phyloP scores from a whole-genome alignment of 495 filamentous ascomycete species.

The Aspergillus sparsus region DNA sequence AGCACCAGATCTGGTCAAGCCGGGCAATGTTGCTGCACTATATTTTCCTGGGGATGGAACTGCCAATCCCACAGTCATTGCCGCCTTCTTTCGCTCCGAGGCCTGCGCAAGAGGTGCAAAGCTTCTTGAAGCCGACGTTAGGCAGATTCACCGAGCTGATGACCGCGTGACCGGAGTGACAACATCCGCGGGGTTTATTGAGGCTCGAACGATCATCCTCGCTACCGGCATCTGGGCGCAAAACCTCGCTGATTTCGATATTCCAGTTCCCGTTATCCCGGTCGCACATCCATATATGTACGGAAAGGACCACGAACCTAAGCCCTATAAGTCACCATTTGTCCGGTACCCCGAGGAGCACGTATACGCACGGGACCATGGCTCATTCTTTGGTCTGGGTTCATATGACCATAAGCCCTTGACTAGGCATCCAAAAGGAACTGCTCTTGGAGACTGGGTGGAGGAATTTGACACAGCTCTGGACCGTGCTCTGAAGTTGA shows the following conservation, averaged over 20 bases:
- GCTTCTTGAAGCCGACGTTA: slow-evolving; percentile 29
- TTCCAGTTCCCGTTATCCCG: slow-evolving; percentile 35
- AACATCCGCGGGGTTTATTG: slow-evolving; percentile 22
- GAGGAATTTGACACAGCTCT: slow-evolving; percentile 28
- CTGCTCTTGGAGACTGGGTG: slow-evolving; percentile 33
- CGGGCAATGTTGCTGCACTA: slow-evolving; percentile 20
- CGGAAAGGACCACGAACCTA: slow-evolving; percentile 23
- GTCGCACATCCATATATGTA: slow-evolving; percentile 42
- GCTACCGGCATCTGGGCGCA: slow-evolving; percentile 39
- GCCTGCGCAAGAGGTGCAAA: slow-evolving; percentile 27
- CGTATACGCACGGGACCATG: slow-evolving; percentile 40
- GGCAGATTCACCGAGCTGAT: slow-evolving; percentile 21
- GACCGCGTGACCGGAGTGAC: slow-evolving; percentile 27
- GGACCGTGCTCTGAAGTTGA: slow-evolving; percentile 18
- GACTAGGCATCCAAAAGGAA: slow-evolving; percentile 22
- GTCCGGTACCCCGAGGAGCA: slow-evolving; percentile 40
- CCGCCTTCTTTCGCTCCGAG: slow-evolving; percentile 29
- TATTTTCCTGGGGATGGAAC: slow-evolving; percentile 35
- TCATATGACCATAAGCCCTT: slow-evolving; percentile 36
- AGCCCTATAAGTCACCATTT: slow-evolving; percentile 25
- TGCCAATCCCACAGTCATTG: slow-evolving; percentile 30
- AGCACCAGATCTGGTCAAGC: slow-evolving; percentile 35
- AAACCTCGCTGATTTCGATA: slow-evolving; percentile 23
- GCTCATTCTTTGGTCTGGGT: slow-evolving; percentile 33
- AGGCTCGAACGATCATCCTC: slow-evolving; percentile 28